Percentiles rank a stretch among this genome's conserved stretches.
These are phyloP conservation scores for Diaporthe eres DNA, from an alignment of 2,329 filamentous ascomycete genomes.

Conservation along the genomic window DNA sequence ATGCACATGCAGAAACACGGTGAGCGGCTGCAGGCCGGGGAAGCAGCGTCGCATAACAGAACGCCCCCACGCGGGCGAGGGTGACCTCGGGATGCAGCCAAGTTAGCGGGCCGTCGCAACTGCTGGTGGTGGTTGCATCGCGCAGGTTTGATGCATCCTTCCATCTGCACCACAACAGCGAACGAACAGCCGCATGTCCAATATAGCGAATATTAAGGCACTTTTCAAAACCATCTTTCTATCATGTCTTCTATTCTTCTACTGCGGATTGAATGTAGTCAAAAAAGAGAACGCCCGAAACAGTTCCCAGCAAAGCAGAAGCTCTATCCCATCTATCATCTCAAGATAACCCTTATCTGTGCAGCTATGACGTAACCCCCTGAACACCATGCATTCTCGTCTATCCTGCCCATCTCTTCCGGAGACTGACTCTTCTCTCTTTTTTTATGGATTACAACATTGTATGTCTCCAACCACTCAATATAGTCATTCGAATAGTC, in stretches of 20 bases:
- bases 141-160: background rate
- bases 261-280: background rate
- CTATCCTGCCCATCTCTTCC: background rate
- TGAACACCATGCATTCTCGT: slow-evolving; percentile 9
- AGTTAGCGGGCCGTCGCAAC: background rate
- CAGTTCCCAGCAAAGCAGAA: background rate
- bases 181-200: background rate
- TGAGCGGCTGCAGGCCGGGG: slow-evolving; percentile 11
- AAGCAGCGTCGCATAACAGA: background rate
- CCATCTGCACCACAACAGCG: background rate
- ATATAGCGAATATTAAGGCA: background rate
- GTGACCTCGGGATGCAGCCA: background rate
- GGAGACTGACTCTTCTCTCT: background rate
- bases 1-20: slow-evolving; percentile 23
- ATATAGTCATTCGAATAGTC: background rate
- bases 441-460: slow-evolving; percentile 23
- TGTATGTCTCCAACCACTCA: slow-evolving; percentile 1
- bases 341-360: slow-evolving; percentile 23
- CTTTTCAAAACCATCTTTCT: background rate
- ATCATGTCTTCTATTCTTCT: background rate
- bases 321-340: background rate
- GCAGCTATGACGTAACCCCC: slow-evolving; percentile 11
- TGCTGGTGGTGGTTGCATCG: background rate
- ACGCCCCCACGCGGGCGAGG: background rate
- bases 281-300: background rate